Conservation (phyloP, 352 stramenopile species). For the Phytophthora podocarpi region DNA sequence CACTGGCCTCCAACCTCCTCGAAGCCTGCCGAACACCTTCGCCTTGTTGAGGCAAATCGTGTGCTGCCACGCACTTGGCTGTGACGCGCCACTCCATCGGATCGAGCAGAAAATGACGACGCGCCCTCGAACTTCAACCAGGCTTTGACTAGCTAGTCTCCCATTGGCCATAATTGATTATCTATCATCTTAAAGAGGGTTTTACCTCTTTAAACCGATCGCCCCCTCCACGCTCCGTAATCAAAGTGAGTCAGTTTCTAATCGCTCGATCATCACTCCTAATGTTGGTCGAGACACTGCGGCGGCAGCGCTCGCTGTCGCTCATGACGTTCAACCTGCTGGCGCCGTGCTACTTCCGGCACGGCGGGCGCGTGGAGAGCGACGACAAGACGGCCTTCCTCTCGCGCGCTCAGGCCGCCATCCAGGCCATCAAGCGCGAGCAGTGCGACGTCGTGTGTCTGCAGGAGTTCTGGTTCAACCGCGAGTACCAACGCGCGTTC, state of each 20-base stretch:
- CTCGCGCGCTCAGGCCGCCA: conserved; percentile 68
- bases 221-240: neutral
- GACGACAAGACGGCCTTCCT: conserved; percentile 66
- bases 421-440: conserved; percentile 75
- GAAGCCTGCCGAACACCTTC: neutral
- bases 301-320: conserved; percentile 49
- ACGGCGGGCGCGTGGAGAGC: conserved; percentile 77
- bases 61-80: neutral
- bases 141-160: neutral
- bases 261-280: neutral
- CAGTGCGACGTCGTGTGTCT: conserved; percentile 80
- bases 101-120: conserved; percentile 3
- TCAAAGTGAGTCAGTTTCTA: conserved; percentile 15
- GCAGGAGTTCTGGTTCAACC: conserved; percentile 88
- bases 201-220: neutral
- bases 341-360: conserved; percentile 87
- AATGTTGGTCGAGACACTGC: conserved; percentile 38
- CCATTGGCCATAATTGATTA: conserved; percentile 3
- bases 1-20: too few relatives aligned
- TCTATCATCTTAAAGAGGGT: neutral
- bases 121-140: conserved; percentile 4
- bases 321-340: conserved; percentile 91
- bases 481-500: conserved; percentile 77
- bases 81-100: neutral
- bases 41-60: too few relatives aligned